Evolutionary conservation across 805 yeast species (phyloP).

Genomic region (Saturnispora zaruensis): DNA sequence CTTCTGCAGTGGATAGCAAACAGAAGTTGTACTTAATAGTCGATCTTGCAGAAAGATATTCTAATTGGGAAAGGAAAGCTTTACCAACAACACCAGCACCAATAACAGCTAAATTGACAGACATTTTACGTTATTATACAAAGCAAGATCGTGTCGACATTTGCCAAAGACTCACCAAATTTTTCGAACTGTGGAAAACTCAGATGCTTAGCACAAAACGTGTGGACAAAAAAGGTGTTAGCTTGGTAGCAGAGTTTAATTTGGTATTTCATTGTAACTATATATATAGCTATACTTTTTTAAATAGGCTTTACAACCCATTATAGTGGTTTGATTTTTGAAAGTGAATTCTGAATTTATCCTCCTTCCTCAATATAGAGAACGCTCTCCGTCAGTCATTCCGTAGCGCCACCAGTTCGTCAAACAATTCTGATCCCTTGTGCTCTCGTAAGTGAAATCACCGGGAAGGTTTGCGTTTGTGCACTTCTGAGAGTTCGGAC

Average conservation of each 20-base stretch:
- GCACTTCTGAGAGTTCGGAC: constrained; percentile 54
- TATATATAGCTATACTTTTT: too few species aligned
- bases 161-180: background rate
- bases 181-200: background rate
- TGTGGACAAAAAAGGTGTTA: background rate
- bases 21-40: constrained; percentile 63
- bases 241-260: background rate
- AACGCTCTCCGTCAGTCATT: constrained; percentile 24
- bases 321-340: too few species aligned
- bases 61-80: constrained; percentile 78
- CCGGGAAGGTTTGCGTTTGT: constrained; percentile 40
- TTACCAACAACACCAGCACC: constrained; percentile 96
- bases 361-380: constrained; percentile 16
- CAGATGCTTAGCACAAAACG: background rate
- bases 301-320: too few species aligned
- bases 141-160: background rate
- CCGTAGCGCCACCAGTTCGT: constrained; percentile 55
- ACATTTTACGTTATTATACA: constrained; percentile 27
- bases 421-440: constrained; percentile 67
- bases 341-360: too few species aligned
- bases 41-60: constrained; percentile 41
- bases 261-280: background rate
- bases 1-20: constrained; percentile 65
- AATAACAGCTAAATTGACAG: constrained; percentile 62
- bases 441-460: constrained; percentile 42